Evolutionary conservation across 306 rosid species (phyloP).

Genomic region (Sesbania bispinosa): DNA sequence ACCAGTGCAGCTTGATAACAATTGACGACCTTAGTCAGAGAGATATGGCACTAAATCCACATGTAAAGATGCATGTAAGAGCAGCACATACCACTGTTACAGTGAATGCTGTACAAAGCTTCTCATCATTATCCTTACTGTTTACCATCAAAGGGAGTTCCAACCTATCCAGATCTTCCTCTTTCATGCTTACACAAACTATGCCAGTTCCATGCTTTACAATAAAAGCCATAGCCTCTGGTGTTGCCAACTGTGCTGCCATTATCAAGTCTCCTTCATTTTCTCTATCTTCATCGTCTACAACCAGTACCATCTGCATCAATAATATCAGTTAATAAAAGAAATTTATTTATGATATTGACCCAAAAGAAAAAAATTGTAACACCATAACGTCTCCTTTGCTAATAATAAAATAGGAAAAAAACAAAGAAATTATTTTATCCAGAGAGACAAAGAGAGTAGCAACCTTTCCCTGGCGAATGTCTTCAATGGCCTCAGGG

Average conservation of each 20-base stretch:
- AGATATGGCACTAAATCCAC: background rate
- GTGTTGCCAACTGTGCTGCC: conserved; percentile 83
- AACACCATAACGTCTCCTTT: background rate
- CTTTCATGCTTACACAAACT: conserved; percentile 82
- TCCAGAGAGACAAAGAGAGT: background rate
- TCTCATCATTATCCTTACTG: conserved; percentile 69
- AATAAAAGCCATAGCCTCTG: conserved; percentile 94
- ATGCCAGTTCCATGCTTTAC: conserved; percentile 91
- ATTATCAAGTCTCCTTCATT: conserved; percentile 92
- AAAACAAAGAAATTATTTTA: background rate
- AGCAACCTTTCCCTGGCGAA: conserved; percentile 79
- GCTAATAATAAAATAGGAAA: background rate
- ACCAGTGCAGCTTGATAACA: conserved; percentile 14
- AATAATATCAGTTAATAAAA: conserved; percentile 2
- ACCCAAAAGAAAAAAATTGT: background rate
- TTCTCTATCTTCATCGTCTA: conserved; percentile 89
- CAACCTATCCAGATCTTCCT: conserved; percentile 73
- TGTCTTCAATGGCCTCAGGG: conserved; percentile 80
- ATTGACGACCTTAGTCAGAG: conserved; percentile 6
- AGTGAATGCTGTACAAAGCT: conserved; percentile 74
- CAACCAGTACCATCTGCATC: conserved; percentile 78
- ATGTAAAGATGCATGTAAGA: background rate
- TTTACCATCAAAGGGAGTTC: conserved; percentile 82
- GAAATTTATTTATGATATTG: background rate
- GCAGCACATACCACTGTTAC: conserved; percentile 73